Evolutionary conservation across 2,329 filamentous ascomycete genomes (phyloP), one percentile per base, ranked within the genome.

Genomic region (Calonectria ilicicola): DNA sequence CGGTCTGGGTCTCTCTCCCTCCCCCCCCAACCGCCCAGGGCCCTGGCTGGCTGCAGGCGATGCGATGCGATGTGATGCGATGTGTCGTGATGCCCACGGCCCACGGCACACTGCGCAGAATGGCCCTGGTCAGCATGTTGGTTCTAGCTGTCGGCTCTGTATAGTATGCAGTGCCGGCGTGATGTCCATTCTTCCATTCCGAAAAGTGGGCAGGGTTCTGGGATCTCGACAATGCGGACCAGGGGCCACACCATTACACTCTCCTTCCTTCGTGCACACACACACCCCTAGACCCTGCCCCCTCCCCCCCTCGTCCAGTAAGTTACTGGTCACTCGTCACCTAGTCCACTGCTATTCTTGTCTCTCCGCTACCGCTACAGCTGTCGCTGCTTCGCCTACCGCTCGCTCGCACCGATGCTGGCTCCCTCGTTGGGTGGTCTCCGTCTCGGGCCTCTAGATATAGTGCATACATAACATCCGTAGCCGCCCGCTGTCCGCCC

Each of bases 391-490:
- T 70, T 73, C 73, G 67, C 66, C 76, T 76, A 73, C 73, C 76
- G 72, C 77, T 74, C 58, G 58, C 53, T 74, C 58, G 58, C 53
- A n/a, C 68, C 63, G 26, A 49, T 42, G 49, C 49, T 40, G 42
- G 44, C 49, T 62, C 60, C 58, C 35, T 65, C 64, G 51, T 35
- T 65, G 40, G 23, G 63, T 49, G 38, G 47, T 62, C 53, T 65
- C 46, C 12, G 38, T 56, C 67, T 67, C 73, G 67, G 74, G 63
- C 67, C 62, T 74, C 69, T 71, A 73, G 74, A 73, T 80, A 80
- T 78, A 80, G 78, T 80, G 78, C 78, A 83, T 88, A 88, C 87
- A 88, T 88, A 89, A 88, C 84, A 81, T 80, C 77, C 81, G 81
- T 85, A 86, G 82, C 83, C 86, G 85, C 87, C 86, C 85, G 79